A percentile compares a stretch with the other conserved stretches of the same genome.
phyloP scores from a whole-genome alignment of 2,329 filamentous ascomycete species.

The Trichoderma sp. region DNA sequence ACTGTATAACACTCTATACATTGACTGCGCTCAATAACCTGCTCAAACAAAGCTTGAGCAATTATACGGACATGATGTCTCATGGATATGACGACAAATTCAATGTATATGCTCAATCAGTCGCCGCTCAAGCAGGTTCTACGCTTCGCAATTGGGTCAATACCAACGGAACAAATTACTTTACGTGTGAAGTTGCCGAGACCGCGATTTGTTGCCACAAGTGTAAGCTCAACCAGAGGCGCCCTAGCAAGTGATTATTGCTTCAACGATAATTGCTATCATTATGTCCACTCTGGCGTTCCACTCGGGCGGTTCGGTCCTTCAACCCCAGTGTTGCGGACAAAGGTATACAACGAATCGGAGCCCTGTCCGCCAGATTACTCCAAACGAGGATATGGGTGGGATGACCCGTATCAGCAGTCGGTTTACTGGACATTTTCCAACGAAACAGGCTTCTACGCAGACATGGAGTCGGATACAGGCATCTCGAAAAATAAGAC shows the following conservation, averaged over 20 bases:
- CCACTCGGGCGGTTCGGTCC: neutral
- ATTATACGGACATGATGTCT: conserved; percentile 3
- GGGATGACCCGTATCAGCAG: neutral
- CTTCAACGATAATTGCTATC: neutral
- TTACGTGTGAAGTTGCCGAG: neutral
- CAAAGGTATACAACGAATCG: neutral
- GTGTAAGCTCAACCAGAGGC: neutral
- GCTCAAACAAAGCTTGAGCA: neutral
- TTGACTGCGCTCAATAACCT: neutral
- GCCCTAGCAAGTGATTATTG: neutral
- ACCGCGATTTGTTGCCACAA: neutral
- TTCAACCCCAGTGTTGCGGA: neutral
- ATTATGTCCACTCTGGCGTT: neutral
- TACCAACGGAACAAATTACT: neutral
- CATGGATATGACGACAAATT: conserved; percentile 23
- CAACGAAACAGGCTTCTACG: neutral
- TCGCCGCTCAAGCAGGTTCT: neutral
- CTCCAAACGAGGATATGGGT: neutral
- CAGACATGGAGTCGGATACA: neutral
- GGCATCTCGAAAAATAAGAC: neutral
- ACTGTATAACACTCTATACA: neutral
- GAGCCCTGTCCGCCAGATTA: conserved; percentile 6
- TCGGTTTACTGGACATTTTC: neutral
- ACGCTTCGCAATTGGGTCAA: neutral
- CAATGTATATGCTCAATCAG: conserved; percentile 6